Evolutionary conservation across 352 stramenopile genomes (phyloP).

Genomic region (Stramenopiles sp.): DNA sequence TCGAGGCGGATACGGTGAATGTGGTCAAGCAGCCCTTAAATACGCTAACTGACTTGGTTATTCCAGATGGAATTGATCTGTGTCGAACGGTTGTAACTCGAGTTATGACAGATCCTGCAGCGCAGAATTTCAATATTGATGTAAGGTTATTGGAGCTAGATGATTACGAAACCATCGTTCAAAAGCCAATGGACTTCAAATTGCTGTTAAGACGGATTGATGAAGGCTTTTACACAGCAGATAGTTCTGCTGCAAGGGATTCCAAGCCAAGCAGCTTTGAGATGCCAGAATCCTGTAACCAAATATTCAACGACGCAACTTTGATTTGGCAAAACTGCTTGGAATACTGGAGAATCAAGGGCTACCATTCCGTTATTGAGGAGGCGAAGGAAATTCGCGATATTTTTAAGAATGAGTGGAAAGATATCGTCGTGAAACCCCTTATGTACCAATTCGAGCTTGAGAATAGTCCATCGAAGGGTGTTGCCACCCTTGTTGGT

Average conservation of each 20-base stretch:
- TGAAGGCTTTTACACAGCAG: not conserved
- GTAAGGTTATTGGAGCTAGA: not conserved
- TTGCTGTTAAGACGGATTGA: not conserved
- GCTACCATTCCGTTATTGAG: not conserved
- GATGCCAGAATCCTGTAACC: not conserved
- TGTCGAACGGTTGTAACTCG: not conserved
- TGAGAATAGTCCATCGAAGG: not conserved
- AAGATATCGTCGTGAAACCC: not conserved
- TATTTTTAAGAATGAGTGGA: not conserved
- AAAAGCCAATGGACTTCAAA: not conserved
- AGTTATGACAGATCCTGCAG: not conserved
- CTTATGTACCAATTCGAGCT: not conserved
- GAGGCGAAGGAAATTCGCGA: not conserved
- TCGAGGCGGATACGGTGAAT: not conserved
- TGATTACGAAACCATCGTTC: not conserved
- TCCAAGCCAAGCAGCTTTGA: not conserved
- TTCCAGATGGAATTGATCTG: not conserved
- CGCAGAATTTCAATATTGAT: not conserved
- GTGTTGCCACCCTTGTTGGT: no score
- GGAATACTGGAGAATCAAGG: not conserved
- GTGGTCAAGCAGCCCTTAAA: no score
- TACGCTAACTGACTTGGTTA: no score
- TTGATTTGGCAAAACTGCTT: not conserved
- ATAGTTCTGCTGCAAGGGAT: not conserved
- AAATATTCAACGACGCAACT: not conserved